These are phyloP conservation scores for Magnolia kwangsiensis DNA, from an alignment of 164 flowering plant species.

Conservation along the genomic window DNA sequence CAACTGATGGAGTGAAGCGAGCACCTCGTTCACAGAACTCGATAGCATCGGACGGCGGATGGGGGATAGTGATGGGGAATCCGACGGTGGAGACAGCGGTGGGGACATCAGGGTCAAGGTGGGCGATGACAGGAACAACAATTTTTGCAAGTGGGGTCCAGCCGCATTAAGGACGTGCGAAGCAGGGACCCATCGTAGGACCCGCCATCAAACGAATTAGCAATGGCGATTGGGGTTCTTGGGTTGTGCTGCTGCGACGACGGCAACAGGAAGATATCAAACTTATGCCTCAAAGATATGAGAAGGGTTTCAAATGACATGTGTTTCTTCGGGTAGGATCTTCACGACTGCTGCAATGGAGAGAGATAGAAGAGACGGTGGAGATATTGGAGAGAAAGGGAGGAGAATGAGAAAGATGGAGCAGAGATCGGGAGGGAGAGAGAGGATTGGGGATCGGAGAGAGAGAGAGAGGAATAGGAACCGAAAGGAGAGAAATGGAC, in stretches of 20 bases:
- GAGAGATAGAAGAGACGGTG: no score
- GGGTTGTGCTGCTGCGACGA: conserved; percentile 35
- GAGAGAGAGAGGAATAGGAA: no score
- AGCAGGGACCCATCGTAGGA: conserved; percentile 56
- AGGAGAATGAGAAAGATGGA: no score
- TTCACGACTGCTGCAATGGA: no score
- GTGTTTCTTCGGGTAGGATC: no score
- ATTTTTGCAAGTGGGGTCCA: conserved; percentile 1
- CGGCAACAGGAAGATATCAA: no score
- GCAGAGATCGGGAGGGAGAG: no score
- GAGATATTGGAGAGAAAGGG: no score
- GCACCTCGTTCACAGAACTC: conserved; percentile 44
- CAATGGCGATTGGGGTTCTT: conserved; percentile 10
- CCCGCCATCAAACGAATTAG: conserved; percentile 39
- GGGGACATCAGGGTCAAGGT: conserved; percentile 34
- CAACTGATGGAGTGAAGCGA: conserved; percentile 48
- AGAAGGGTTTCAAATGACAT: no score
- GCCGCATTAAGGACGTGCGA: conserved; percentile 33
- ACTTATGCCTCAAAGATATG: no score
- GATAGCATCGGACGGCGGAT: conserved; percentile 35
- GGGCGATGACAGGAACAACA: conserved; percentile 22
- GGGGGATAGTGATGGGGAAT: conserved; percentile 53
- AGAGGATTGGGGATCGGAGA: no score
- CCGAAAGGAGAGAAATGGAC: no score
- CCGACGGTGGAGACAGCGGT: conserved; percentile 44